These are phyloP conservation scores for Cyberlindnera meyerae DNA, from an alignment of 805 yeast species.

Conservation along the genomic window DNA sequence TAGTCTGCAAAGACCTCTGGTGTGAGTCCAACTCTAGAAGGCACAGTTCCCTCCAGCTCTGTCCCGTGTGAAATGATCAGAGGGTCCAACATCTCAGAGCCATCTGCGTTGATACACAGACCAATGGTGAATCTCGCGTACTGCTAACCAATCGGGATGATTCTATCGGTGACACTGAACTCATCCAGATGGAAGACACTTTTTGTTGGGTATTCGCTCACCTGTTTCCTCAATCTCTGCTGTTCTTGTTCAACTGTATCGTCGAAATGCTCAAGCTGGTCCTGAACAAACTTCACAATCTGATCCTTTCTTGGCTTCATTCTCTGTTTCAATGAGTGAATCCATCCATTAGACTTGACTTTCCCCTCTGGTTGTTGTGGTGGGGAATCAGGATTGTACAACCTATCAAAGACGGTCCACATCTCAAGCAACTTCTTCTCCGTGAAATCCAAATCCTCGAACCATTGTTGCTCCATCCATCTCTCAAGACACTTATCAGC, in stretches of 20 bases:
- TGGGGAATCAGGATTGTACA: slow-evolving; percentile 8
- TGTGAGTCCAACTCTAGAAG: slow-evolving; percentile 18
- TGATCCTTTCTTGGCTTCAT: slow-evolving; percentile 26
- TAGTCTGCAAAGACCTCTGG: slow-evolving; percentile 23
- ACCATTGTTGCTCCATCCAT: slow-evolving; percentile 33
- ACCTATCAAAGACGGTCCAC: slow-evolving; percentile 23
- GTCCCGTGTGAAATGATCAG: slow-evolving; percentile 13
- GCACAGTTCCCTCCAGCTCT: slow-evolving; percentile 10
- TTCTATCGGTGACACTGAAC: slow-evolving; percentile 22
- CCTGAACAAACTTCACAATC: slow-evolving; percentile 24
- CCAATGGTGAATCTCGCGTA: slow-evolving; percentile 15
- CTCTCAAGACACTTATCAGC: slow-evolving; percentile 33
- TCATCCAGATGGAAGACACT: slow-evolving; percentile 37
- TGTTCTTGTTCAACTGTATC: slow-evolving; percentile 9
- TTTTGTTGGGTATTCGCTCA: slow-evolving; percentile 17
- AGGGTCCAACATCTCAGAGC: slow-evolving; percentile 18
- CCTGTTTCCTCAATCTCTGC: slow-evolving; percentile 16
- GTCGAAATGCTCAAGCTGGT: slow-evolving; percentile 1
- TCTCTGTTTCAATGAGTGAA: slow-evolving; percentile 34
- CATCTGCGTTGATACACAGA: slow-evolving; percentile 19
- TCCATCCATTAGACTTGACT: slow-evolving; percentile 37
- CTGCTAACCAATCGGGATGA: slow-evolving; percentile 15
- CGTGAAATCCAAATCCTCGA: slow-evolving; percentile 25
- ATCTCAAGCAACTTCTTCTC: slow-evolving; percentile 30
- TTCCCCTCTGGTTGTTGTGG: slow-evolving; percentile 1